Evolutionary conservation across 2,329 filamentous ascomycete species (phyloP).

Genomic region (Colletotrichum incanum): DNA sequence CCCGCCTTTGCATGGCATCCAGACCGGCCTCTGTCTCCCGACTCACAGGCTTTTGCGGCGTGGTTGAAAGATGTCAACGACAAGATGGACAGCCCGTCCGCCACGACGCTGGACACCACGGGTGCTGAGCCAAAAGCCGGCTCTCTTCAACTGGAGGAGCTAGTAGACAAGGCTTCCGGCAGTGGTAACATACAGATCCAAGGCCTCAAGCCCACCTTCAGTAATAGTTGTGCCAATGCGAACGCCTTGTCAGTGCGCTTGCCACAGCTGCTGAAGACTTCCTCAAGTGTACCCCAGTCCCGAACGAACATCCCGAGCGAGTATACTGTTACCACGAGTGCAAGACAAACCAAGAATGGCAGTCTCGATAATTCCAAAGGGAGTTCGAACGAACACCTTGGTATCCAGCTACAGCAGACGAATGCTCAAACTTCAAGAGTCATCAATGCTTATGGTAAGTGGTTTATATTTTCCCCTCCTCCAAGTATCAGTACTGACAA

Average conservation of each 20-base stretch:
- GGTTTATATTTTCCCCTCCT: neutral
- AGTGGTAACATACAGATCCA: accelerated
- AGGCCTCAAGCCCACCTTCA: neutral
- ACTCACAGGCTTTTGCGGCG: no score
- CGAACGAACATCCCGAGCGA: no score
- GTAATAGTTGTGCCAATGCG: neutral
- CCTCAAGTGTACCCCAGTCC: no score
- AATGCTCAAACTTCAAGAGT: neutral
- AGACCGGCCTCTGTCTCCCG: neutral
- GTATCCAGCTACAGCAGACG: neutral
- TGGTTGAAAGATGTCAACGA: neutral
- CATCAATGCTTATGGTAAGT: neutral
- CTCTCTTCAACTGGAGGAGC: neutral
- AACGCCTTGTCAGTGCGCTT: neutral
- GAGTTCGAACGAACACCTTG: neutral
- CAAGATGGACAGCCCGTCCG: neutral
- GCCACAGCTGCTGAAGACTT: neutral
- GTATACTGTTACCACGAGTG: neutral
- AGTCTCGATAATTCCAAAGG: neutral
- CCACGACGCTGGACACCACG: neutral
- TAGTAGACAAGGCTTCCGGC: neutral
- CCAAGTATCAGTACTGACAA: neutral
- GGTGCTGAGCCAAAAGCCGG: neutral
- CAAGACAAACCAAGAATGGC: neutral
- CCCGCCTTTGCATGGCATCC: neutral